Base-by-base conservation (phyloP, 2,329 filamentous ascomycete species). In the Leptographium lundbergii region DNA sequence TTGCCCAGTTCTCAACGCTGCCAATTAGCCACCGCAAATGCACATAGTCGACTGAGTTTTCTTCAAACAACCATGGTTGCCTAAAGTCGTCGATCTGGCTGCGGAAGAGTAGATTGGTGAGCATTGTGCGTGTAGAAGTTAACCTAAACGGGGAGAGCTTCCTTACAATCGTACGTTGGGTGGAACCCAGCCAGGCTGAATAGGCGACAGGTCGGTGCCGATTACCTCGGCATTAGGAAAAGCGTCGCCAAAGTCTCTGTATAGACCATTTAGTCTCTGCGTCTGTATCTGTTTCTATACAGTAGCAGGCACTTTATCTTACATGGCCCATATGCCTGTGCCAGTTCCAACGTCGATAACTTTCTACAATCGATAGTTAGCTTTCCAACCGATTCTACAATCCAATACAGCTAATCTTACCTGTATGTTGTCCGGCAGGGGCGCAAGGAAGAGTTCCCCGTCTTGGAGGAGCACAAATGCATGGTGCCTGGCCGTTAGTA, bases 141-240 rank as follows among this genome's bases (percentile, higher is more conserved):
- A 29, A 34, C 6, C 32, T 9, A 34, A 34, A 34, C 10, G 10
- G 29, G 27, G 24, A 14, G 59, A 56, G 25, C n/a, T n/a, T 34
- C 6, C 32, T 34, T 42, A 61, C 59, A 61, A 61, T 4, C 22
- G 10, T 25, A 61, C 27, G 39, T 62, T 62, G 6, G 61, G 59
- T 9, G 61, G 61, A 4, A 62, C 57, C 61, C 59, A 61, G 34
- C 32, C 54, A 19, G 61, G 61, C 55, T 62, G 61, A 19, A 75
- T 72, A 4, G 74, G 73, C 5, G 74, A 76, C 3, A 77, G 69
- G 60, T 76, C 74, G 24, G 71, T 75, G 52, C 74, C 74, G 52
- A 67, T 73, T 57, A 76, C 74, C 42, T 62, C 71, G 62, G 67
- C 72, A 62, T 70, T 66, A 39, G 77, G 76, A 45, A 75, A 74